A percentile compares a stretch with the other conserved stretches of the same genome.
Conservation (phyloP, 2,329 filamentous ascomycete genomes). For the Aspergillus pseudoterreus region DNA sequence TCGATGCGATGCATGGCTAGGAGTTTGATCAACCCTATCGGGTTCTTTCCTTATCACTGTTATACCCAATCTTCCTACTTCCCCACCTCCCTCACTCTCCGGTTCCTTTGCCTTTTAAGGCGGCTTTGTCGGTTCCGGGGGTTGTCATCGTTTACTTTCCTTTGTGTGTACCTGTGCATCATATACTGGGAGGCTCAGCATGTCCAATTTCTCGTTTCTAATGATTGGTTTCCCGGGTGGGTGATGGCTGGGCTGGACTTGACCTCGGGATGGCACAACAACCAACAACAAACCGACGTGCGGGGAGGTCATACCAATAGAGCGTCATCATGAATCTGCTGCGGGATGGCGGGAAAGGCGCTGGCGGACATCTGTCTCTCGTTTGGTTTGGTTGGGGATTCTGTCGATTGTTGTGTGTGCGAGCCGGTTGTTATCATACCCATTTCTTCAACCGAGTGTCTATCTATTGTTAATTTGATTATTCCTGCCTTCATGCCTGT, state of each 20-base stretch:
- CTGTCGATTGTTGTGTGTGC: constrained; percentile 7
- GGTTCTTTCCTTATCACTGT: neutral
- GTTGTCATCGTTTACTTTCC: too few relatives aligned
- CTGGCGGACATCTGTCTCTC: constrained; percentile 4
- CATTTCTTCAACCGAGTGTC: constrained; percentile 1
- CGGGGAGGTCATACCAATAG: neutral
- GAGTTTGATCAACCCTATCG: constrained; percentile 23
- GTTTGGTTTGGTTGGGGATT: constrained; percentile 2
- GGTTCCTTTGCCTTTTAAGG: neutral
- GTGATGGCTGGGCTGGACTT: neutral
- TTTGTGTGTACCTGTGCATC: too few relatives aligned
- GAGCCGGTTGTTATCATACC: constrained; percentile 9
- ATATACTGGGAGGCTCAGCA: too few relatives aligned
- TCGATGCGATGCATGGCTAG: constrained; percentile 27
- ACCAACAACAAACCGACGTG: neutral
- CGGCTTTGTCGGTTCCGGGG: too few relatives aligned
- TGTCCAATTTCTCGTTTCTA: too few relatives aligned
- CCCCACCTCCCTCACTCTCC: neutral
- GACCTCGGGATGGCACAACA: neutral
- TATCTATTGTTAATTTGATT: constrained; percentile 4
- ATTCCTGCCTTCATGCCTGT: neutral
- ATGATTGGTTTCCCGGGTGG: too few relatives aligned
- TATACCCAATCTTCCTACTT: neutral
- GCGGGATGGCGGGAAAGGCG: constrained; percentile 5
- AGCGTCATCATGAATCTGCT: constrained; percentile 6